phyloP scores from a whole-genome alignment of 2,329 filamentous ascomycete species.

The Curvularia eragrostidis region DNA sequence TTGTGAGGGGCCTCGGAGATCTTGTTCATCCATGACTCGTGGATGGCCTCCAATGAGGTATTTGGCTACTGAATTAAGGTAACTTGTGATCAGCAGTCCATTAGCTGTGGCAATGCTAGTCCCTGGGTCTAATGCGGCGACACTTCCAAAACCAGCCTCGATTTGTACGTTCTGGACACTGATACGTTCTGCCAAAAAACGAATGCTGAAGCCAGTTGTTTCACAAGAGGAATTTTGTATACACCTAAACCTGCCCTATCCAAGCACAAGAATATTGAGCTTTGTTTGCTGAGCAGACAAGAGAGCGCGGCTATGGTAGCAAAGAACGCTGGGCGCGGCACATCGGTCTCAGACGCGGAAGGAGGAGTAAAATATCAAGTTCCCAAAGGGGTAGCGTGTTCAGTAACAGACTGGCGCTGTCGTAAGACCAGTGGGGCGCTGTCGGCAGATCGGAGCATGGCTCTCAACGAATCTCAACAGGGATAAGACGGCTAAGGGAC shows the following conservation, averaged over 20 bases:
- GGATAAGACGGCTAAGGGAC: conserved; percentile 2
- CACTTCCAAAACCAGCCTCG: background rate
- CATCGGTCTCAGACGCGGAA: too few species aligned
- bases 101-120: background rate
- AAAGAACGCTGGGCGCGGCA: background rate
- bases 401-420: conserved; percentile 4
- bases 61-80: conserved; percentile 7
- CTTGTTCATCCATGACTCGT: conserved; percentile 17
- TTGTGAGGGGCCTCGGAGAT: background rate
- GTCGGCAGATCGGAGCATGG: background rate
- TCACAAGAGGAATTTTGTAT: background rate
- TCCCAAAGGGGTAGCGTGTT: background rate
- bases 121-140: background rate
- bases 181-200: background rate
- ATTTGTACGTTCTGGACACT: background rate
- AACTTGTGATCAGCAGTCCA: background rate
- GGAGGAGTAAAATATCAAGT: background rate
- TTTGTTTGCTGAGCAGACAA: background rate
- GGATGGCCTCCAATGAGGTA: conserved; percentile 4
- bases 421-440: background rate
- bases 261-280: background rate
- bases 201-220: background rate
- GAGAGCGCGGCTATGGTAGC: background rate
- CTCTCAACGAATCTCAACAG: conserved; percentile 1
- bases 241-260: background rate